These are phyloP conservation scores for Rhododendron ferrugineum DNA, from an alignment of 148 eudicot species.

Conservation along the genomic window DNA sequence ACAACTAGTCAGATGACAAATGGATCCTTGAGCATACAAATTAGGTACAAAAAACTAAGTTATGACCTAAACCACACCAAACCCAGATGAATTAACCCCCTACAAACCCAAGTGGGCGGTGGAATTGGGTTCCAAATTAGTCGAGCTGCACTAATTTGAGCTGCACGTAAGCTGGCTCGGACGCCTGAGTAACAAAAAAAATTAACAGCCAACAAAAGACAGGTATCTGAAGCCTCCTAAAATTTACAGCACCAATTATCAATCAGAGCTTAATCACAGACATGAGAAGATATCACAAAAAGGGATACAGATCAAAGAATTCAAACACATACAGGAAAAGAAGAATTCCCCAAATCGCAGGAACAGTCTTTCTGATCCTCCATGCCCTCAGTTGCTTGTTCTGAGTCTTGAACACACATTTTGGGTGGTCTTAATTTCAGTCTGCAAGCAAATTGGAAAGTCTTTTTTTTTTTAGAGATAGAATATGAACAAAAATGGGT, in stretches of 20 bases:
- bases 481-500: background rate
- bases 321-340: background rate
- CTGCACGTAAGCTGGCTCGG: too few species aligned
- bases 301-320: background rate
- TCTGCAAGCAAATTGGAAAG: slow-evolving; percentile 19
- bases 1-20: background rate
- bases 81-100: background rate
- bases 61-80: background rate
- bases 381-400: slow-evolving; percentile 37
- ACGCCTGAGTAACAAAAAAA: too few species aligned
- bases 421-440: slow-evolving; percentile 16
- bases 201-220: too few species aligned
- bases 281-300: background rate
- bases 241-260: background rate
- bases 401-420: slow-evolving; percentile 60
- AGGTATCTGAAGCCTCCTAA: background rate
- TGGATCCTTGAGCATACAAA: background rate
- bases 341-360: background rate
- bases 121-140: too few species aligned
- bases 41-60: background rate
- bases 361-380: slow-evolving; percentile 12
- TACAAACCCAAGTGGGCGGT: background rate
- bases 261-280: background rate
- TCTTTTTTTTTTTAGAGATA: background rate
- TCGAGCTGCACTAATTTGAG: too few species aligned